A percentile compares a stretch with the other conserved stretches of the same genome.
These are phyloP conservation scores for Erucastrum elatum DNA, from an alignment of 345 rosid species.

Conservation along the genomic window DNA sequence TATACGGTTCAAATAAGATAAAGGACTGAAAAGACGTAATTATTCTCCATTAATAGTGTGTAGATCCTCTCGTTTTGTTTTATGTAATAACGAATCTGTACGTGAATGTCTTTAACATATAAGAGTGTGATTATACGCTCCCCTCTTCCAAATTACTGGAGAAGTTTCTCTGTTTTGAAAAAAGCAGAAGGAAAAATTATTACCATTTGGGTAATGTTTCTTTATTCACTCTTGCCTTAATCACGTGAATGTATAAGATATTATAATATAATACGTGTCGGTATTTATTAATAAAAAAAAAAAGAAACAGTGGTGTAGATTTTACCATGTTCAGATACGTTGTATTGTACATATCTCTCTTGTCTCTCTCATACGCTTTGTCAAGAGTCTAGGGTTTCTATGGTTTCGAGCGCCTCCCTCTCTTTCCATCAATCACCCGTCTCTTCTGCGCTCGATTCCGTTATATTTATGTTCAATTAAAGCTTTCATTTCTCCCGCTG, in stretches of 20 bases:
- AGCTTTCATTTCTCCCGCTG: slow-evolving; percentile 6
- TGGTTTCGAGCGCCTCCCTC: slow-evolving; percentile 33
- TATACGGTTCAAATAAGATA: not conserved
- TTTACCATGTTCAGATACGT: not conserved
- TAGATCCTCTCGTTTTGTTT: not conserved
- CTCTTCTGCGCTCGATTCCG: slow-evolving; percentile 28
- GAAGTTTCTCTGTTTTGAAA: not conserved
- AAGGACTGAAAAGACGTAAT: not conserved
- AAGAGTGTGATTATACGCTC: not conserved
- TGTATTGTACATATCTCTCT: not conserved
- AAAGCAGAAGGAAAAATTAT: not conserved
- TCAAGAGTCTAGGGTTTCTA: slow-evolving; percentile 56
- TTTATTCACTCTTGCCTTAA: not conserved
- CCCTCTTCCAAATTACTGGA: not conserved
- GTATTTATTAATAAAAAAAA: not conserved
- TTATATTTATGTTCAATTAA: not conserved
- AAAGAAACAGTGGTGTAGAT: not conserved
- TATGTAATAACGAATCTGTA: slow-evolving; percentile 8
- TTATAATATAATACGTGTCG: not conserved
- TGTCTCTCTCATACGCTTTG: slow-evolving; percentile 8
- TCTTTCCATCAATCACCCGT: slow-evolving; percentile 12
- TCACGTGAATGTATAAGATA: not conserved
- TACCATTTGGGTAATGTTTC: not conserved
- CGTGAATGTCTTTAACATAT: not conserved
- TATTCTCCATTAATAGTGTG: not conserved